These are phyloP conservation scores for Sungouiozyma ichnusensis DNA, from an alignment of 805 yeast genomes.

Conservation along the genomic window DNA sequence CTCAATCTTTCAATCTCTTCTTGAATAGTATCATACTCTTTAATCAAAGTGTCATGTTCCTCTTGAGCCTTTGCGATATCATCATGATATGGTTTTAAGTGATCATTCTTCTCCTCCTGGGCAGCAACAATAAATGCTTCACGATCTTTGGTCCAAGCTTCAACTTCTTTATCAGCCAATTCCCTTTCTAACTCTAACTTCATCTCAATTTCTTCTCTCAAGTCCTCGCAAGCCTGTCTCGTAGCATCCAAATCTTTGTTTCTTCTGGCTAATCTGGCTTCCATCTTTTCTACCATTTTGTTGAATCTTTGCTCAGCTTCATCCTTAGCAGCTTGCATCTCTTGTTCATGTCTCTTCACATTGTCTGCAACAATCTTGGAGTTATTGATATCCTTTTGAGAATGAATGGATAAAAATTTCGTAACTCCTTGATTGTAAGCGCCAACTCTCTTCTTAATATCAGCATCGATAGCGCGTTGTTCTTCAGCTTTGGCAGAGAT, in stretches of 20 bases:
- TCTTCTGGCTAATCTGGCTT: constrained; percentile 28
- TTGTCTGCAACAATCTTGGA: constrained; percentile 31
- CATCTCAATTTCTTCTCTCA: constrained; percentile 22
- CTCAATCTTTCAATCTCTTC: constrained; percentile 36
- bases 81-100: constrained; percentile 35
- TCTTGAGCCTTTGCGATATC: constrained; percentile 34
- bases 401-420: constrained; percentile 33
- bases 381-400: constrained; percentile 31
- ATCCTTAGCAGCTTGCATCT: constrained; percentile 26
- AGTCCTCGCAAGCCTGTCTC: constrained; percentile 27
- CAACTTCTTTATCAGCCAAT: constrained; percentile 15
- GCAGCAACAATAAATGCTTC: constrained; percentile 23
- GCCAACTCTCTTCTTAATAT: constrained; percentile 29
- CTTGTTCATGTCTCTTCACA: constrained; percentile 33
- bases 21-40: constrained; percentile 29
- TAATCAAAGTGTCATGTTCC: constrained; percentile 24
- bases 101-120: constrained; percentile 24
- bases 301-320: constrained; percentile 38
- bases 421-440: constrained; percentile 32
- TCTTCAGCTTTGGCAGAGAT: constrained; percentile 58
- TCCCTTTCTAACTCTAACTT: constrained; percentile 10
- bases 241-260: constrained; percentile 37
- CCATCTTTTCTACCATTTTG: constrained; percentile 25
- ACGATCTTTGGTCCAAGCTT: constrained; percentile 20
- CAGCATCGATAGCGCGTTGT: constrained; percentile 54